Base-by-base conservation (phyloP, 192 early-diverging fungal genomes). In the Coemansia biformis region DNA sequence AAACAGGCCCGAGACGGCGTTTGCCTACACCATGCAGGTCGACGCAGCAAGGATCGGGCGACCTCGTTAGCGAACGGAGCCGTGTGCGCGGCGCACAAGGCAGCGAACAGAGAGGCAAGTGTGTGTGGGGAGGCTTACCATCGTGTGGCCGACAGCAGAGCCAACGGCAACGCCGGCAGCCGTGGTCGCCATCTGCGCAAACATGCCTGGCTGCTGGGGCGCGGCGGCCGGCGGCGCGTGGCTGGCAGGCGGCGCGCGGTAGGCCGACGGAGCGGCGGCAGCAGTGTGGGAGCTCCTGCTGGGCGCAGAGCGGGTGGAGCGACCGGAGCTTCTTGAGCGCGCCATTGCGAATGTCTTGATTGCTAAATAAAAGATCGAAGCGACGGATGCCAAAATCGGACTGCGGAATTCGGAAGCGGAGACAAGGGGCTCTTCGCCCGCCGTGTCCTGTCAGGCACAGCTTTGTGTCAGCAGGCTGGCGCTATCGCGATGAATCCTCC, bases 101-200 rank as follows among this genome's bases (percentile, higher is more conserved):
- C n/a, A n/a, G n/a, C n/a, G n/a, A n/a, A n/a, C n/a, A n/a, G n/a
- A n/a, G n/a, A n/a, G n/a, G n/a, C n/a, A n/a, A n/a, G 55, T n/a
- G n/a, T n/a, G n/a, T n/a, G n/a, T n/a, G n/a, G n/a, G n/a, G n/a
- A n/a, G n/a, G n/a, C 78, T 62, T 63, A 66, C n/a, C 63, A 24
- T 79, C 54, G 82, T 76, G 57, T 82, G 79, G 38, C 83, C 87
- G 29, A 89, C 79, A 36, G 86, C 86, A 43, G 82, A 84, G 41
- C 90, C 92, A n/a, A 95, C 85, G 52, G 90, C 92, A 35, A 91
- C 90, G 76, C 90, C 90, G 36, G 87, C 92, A 45, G 90, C 92
- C 17, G 92, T 93, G 13, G 89, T 77, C n/a, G 89, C 92, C 88
- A 93, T 91, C 74, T 92, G 65, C 14, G 65, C 51, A 59, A 75